A percentile compares a stretch with the other conserved stretches of the same genome.
These are phyloP conservation scores for Pseudogymnoascus sp. DNA, from an alignment of 2,329 filamentous ascomycete genomes.

Conservation along the genomic window DNA sequence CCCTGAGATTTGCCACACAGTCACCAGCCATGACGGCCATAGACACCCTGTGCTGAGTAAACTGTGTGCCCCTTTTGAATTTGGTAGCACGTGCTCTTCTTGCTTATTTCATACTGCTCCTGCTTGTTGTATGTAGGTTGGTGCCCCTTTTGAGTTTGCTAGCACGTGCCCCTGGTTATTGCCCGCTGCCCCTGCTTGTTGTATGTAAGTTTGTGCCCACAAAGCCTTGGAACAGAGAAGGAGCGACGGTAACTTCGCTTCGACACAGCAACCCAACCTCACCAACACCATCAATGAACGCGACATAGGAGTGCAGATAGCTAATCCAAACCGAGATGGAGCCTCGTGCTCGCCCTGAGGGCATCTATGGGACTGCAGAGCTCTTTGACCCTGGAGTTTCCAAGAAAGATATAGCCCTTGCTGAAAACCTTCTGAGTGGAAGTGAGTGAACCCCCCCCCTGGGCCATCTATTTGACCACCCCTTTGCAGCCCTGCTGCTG, in stretches of 20 bases:
- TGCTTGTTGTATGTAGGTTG: slow-evolving; percentile 1
- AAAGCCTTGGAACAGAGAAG: not conserved
- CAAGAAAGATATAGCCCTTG: slow-evolving; percentile 18
- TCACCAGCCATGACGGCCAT: not conserved
- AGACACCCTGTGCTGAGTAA: not conserved
- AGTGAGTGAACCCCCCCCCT: slow-evolving; percentile 17
- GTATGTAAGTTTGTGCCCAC: not conserved
- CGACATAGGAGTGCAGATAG: not conserved
- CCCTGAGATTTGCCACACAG: not conserved
- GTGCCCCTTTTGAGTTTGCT: not conserved
- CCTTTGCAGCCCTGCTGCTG: slow-evolving; percentile 1
- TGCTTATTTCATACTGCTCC: not conserved
- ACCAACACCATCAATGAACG: not conserved
- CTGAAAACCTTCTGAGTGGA: slow-evolving; percentile 18
- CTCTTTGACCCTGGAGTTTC: not conserved
- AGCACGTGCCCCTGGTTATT: not conserved
- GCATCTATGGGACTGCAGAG: not conserved
- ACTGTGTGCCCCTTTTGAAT: not conserved
- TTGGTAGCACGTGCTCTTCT: not conserved
- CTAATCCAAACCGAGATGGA: not conserved
- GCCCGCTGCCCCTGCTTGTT: not conserved
- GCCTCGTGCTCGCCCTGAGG: not conserved
- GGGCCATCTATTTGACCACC: not conserved
- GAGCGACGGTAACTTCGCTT: slow-evolving; percentile 7
- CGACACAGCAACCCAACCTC: not conserved